phyloP scores from a whole-genome alignment of 1,284 basidiomycete genomes.

The Chalciporus sp. region DNA sequence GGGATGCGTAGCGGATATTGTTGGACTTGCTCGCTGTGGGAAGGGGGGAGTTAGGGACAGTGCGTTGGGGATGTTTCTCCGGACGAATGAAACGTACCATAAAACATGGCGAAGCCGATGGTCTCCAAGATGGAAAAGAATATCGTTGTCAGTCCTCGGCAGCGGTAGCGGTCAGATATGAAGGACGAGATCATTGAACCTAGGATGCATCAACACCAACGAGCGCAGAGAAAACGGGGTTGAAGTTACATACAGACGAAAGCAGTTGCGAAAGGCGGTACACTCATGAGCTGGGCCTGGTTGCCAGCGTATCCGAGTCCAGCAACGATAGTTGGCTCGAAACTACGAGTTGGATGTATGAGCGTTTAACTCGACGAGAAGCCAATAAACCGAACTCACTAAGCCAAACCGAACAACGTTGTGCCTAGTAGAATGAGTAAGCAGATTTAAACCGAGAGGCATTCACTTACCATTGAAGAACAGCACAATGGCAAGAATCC shows the following conservation, averaged over 20 bases:
- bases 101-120: constrained; percentile 52
- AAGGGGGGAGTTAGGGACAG: background rate
- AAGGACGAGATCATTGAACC: constrained; percentile 44
- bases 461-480: constrained; percentile 30
- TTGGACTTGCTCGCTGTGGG: constrained; percentile 23
- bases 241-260: constrained; percentile 40
- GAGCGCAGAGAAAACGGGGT: background rate
- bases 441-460: constrained; percentile 13
- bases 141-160: constrained; percentile 43
- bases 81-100: constrained; percentile 35
- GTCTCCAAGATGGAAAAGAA: constrained; percentile 40
- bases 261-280: constrained; percentile 49
- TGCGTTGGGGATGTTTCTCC: background rate
- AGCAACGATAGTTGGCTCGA: constrained; percentile 54
- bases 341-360: constrained; percentile 35
- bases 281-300: constrained; percentile 50
- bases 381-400: constrained; percentile 15
- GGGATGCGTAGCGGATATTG: constrained; percentile 48
- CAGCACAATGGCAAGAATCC: constrained; percentile 22
- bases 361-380: background rate
- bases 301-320: constrained; percentile 47
- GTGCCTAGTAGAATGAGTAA: constrained; percentile 36
- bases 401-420: constrained; percentile 44
- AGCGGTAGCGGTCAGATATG: constrained; percentile 46
- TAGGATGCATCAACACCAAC: constrained; percentile 13